These are phyloP conservation scores for Tolypocladium nubicola DNA, from an alignment of 2,329 filamentous ascomycete genomes.

Conservation along the genomic window DNA sequence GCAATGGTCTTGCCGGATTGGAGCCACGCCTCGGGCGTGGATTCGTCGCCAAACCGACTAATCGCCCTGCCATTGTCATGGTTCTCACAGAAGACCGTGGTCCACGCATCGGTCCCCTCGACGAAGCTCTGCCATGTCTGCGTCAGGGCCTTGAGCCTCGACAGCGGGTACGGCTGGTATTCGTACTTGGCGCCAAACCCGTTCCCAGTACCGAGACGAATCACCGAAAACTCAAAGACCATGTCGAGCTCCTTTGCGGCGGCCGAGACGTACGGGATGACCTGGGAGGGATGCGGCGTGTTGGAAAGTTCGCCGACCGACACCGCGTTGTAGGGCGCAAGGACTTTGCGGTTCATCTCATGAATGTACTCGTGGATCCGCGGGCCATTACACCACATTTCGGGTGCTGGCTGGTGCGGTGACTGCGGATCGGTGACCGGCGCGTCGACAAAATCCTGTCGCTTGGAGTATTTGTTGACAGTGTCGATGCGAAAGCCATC, in stretches of 20 bases:
- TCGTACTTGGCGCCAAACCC: slow-evolving; percentile 34
- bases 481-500: slow-evolving; percentile 59
- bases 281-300: slow-evolving; percentile 38
- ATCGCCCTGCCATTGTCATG: slow-evolving; percentile 52
- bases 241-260: slow-evolving; percentile 46
- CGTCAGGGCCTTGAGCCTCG: slow-evolving; percentile 31
- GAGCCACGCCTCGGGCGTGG: slow-evolving; percentile 30
- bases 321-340: slow-evolving; percentile 45
- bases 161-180: slow-evolving; percentile 36
- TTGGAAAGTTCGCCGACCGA: slow-evolving; percentile 53
- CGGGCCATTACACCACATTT: slow-evolving; percentile 50
- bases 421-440: slow-evolving; percentile 28
- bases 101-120: slow-evolving; percentile 41
- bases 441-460: slow-evolving; percentile 43
- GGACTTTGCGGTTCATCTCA: slow-evolving; percentile 44
- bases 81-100: slow-evolving; percentile 52
- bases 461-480: slow-evolving; percentile 57
- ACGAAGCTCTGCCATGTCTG: slow-evolving; percentile 39
- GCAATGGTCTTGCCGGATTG: slow-evolving; percentile 42
- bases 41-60: slow-evolving; percentile 35
- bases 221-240: slow-evolving; percentile 49
- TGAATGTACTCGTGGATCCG: slow-evolving; percentile 50
- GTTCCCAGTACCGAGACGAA: slow-evolving; percentile 42
- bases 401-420: slow-evolving; percentile 30
- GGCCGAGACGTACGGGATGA: slow-evolving; percentile 43